phyloP scores from a whole-genome alignment of 441 rosid species.

The Theobroma grandiflorum region DNA sequence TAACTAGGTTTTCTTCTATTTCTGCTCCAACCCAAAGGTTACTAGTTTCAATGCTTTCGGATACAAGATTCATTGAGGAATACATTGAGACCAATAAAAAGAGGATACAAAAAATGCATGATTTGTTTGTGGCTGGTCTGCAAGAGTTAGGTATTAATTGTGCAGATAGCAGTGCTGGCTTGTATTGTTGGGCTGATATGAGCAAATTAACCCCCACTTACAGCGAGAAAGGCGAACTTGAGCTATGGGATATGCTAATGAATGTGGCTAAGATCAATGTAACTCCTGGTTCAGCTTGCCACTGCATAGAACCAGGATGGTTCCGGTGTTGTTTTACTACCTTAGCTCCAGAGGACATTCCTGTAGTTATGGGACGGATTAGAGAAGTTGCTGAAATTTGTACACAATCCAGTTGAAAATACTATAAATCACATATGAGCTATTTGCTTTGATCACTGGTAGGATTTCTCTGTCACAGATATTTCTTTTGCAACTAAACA shows the following conservation, averaged over 20 bases:
- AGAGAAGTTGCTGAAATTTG: conserved; percentile 53
- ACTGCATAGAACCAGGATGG: conserved; percentile 96
- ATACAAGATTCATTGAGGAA: conserved; percentile 55
- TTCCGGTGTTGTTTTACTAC: conserved; percentile 84
- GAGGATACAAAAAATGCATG: conserved; percentile 54
- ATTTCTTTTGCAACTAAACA: conserved; percentile 3
- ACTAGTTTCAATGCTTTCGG: conserved; percentile 67
- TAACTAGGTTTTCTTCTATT: conserved; percentile 68
- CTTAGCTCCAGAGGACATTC: conserved; percentile 67
- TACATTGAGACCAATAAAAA: conserved; percentile 55
- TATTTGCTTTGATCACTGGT: conserved; percentile 15
- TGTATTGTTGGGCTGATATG: conserved; percentile 86
- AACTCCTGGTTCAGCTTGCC: conserved; percentile 91
- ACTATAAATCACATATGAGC: neutral
- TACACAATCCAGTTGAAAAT: conserved; percentile 45
- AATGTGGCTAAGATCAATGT: conserved; percentile 76
- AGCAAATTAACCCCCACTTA: conserved; percentile 69
- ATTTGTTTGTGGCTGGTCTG: conserved; percentile 60
- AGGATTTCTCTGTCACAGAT: conserved; percentile 19
- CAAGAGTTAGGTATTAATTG: conserved; percentile 59
- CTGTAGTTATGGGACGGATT: conserved; percentile 64
- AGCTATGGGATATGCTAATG: conserved; percentile 75
- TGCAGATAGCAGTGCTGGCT: conserved; percentile 62
- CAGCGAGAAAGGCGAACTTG: conserved; percentile 87
- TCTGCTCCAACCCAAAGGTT: conserved; percentile 70